A percentile compares a stretch with the other conserved stretches of the same genome.
phyloP scores from a whole-genome alignment of 1,139 yeast genomes.

The Sugiyamaella xylanicola region DNA sequence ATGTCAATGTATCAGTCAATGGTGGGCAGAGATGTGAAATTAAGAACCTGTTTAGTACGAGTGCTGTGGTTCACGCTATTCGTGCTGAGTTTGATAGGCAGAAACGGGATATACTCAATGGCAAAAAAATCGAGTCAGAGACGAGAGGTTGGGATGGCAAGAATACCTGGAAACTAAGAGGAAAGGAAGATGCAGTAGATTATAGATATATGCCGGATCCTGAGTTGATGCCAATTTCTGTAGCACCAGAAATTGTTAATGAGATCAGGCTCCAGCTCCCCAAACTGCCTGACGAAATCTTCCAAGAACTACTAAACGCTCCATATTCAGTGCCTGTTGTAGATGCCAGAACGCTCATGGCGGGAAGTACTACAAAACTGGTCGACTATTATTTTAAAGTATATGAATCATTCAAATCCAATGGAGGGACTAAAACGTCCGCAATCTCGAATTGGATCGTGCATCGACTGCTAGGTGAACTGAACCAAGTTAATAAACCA shows the following conservation, averaged over 20 bases:
- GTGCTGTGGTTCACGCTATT: slow-evolving; percentile 79
- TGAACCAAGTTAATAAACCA: slow-evolving; percentile 53
- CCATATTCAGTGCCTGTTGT: slow-evolving; percentile 67
- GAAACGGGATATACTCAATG: slow-evolving; percentile 44
- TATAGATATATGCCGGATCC: slow-evolving; percentile 95
- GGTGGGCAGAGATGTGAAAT: slow-evolving; percentile 75
- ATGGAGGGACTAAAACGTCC: slow-evolving; percentile 31
- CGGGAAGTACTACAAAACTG: slow-evolving; percentile 46
- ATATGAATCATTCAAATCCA: slow-evolving; percentile 36
- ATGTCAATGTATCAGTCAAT: slow-evolving; percentile 82
- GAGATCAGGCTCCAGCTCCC: slow-evolving; percentile 53
- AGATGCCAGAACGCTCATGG: slow-evolving; percentile 66
- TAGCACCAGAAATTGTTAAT: slow-evolving; percentile 49
- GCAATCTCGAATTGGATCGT: slow-evolving; percentile 78
- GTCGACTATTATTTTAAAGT: slow-evolving; percentile 57
- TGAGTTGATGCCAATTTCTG: slow-evolving; percentile 64
- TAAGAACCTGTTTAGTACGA: slow-evolving; percentile 82
- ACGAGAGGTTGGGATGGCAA: slow-evolving; percentile 93
- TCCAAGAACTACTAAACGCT: slow-evolving; percentile 50
- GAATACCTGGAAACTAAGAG: slow-evolving; percentile 63
- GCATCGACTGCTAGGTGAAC: slow-evolving; percentile 75
- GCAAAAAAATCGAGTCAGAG: slow-evolving; percentile 54
- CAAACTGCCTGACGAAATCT: slow-evolving; percentile 61
- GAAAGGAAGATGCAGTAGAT: slow-evolving; percentile 81
- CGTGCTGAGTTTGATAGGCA: slow-evolving; percentile 77